phyloP scores from a whole-genome alignment of 768 basidiomycete species.

The Trametes cingulata region DNA sequence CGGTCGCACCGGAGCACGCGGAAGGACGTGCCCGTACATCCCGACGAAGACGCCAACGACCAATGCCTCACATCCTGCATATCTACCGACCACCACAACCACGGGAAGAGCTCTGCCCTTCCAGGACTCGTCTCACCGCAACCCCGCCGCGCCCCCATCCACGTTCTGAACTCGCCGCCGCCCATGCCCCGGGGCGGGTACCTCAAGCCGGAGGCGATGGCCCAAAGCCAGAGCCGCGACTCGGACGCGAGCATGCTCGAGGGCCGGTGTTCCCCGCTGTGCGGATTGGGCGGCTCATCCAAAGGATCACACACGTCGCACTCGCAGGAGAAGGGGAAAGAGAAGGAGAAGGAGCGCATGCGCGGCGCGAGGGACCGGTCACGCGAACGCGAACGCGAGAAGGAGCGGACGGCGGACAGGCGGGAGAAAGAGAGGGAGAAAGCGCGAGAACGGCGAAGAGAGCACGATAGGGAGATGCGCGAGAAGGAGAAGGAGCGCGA shows the following conservation, averaged over 20 bases:
- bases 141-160: slow-evolving; percentile 18
- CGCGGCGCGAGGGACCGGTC: slow-evolving; percentile 18
- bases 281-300: slow-evolving; percentile 29
- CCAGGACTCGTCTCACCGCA: slow-evolving; percentile 19
- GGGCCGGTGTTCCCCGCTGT: slow-evolving; percentile 37
- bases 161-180: slow-evolving; percentile 24
- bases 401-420: slow-evolving; percentile 7
- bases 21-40: slow-evolving; percentile 12
- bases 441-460: slow-evolving; percentile 14
- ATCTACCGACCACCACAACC: slow-evolving; percentile 6
- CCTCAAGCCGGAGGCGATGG: not conserved
- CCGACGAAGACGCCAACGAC: not conserved
- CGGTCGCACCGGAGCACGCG: slow-evolving; percentile 18
- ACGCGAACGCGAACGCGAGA: slow-evolving; percentile 27
- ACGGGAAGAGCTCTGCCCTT: slow-evolving; percentile 9
- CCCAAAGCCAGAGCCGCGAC: slow-evolving; percentile 17
- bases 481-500: no score
- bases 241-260: slow-evolving; percentile 24
- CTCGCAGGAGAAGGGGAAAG: slow-evolving; percentile 29
- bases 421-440: slow-evolving; percentile 26
- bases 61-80: slow-evolving; percentile 7
- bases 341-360: slow-evolving; percentile 21
- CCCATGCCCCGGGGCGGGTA: slow-evolving; percentile 16
- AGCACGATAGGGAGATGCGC: slow-evolving; percentile 19
- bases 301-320: slow-evolving; percentile 18